Evolutionary conservation across 768 basidiomycete genomes (phyloP), one percentile per base, ranked within the genome.

Genomic region (Albatrellus ellisii): DNA sequence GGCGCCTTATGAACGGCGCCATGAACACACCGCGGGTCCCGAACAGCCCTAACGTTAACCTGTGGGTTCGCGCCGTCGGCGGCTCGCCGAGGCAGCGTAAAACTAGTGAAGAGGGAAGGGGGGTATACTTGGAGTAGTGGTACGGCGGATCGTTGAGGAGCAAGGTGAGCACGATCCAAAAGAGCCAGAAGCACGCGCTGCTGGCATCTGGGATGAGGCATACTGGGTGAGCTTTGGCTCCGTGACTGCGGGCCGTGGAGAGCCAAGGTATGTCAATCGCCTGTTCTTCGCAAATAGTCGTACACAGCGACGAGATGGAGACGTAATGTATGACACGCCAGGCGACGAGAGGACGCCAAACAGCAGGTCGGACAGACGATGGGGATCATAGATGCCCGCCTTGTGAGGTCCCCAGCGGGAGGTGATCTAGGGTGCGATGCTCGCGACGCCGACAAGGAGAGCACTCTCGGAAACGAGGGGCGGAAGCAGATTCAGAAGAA

Each of bases 391-490:
- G 77, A 67, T 36, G 77, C 68, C 1, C 79, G 73, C 0, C 82
- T 76, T 0, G 87, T 87, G 21, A 92, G 71, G 59, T 94, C 90
- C 2, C 76, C 89, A 0, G 85, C 83, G 31, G 75, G 52, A 0
- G 88, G 73, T n/a, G 43, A 94, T 75, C 57, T 85, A 80, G 0
- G 82, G 77, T 0, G 75, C 74, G 36, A 87, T 83, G n/a, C 75
- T 77, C 20, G 70, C 61, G 10, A 73, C 61, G 2, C 88, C 86
- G 22, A 84, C 66, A 26, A 90, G 59, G 62, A 79, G 90, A 11
- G 72, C 75, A 0, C 59, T 64, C 48, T 86, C 75, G 51, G 89
- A 83, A 20, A 68, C 73, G 6, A 58, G 60, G 4, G 86, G 63
- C 38, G 59, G 70, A 2, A 58, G 59, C n/a, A n/a, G n/a, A n/a